Conservation (phyloP, 1,284 basidiomycete genomes). For the Cryptococcus floricola region DNA sequence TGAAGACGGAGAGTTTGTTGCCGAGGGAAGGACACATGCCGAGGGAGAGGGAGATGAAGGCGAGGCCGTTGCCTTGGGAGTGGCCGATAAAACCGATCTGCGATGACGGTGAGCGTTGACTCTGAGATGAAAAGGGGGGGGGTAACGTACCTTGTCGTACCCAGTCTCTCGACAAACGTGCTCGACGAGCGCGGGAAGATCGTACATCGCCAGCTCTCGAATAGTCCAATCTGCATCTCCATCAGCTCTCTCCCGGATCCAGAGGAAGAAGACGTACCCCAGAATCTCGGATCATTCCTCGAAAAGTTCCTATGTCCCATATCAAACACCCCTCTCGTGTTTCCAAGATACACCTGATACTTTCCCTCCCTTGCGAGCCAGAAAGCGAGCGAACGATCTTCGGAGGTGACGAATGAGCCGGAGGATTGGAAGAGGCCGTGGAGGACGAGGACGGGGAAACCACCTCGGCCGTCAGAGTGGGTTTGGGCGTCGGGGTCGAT, state of each 20-base stretch:
- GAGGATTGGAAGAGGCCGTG: constrained; percentile 62
- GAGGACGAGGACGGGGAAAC: constrained; percentile 60
- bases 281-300: constrained; percentile 57
- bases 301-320: constrained; percentile 58
- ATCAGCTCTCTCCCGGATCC: not conserved
- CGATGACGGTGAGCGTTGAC: not conserved
- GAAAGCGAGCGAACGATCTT: constrained; percentile 60
- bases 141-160: constrained; percentile 53
- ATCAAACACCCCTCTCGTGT: constrained; percentile 59
- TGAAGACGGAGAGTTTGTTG: constrained; percentile 56
- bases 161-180: constrained; percentile 57
- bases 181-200: constrained; percentile 59
- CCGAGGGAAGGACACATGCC: constrained; percentile 60
- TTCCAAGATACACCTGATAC: constrained; percentile 62
- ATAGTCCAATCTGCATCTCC: constrained; percentile 57
- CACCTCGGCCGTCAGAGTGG: constrained; percentile 52
- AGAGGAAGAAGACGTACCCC: constrained; percentile 50
- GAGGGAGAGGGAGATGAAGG: constrained; percentile 57
- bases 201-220: constrained; percentile 59
- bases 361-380: constrained; percentile 58
- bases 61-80: constrained; percentile 59
- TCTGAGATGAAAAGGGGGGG: not conserved
- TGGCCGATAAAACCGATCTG: constrained; percentile 60
- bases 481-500: constrained; percentile 52
- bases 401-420: constrained; percentile 61